These are phyloP conservation scores for Pneumocystis sp. DNA, from an alignment of 1,139 yeast species.

Conservation along the genomic window DNA sequence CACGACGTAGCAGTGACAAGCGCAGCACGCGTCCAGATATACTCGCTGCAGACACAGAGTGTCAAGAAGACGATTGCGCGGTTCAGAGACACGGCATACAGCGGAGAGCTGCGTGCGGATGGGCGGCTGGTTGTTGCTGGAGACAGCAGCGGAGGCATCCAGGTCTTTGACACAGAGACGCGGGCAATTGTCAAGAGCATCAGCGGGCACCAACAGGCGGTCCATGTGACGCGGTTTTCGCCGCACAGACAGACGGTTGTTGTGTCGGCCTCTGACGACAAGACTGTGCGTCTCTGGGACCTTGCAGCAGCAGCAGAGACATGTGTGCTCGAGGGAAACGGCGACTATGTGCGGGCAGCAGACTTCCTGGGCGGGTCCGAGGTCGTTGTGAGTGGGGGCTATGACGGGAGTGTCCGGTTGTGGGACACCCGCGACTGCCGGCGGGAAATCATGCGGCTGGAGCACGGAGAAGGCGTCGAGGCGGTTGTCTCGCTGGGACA, in stretches of 20 bases:
- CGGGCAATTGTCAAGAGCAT: constrained; percentile 65
- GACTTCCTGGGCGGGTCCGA: constrained; percentile 56
- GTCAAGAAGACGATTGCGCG: constrained; percentile 78
- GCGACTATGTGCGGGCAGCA: constrained; percentile 78
- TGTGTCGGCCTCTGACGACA: constrained; percentile 83
- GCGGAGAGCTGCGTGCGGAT: constrained; percentile 69
- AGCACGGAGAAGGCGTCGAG: constrained; percentile 72
- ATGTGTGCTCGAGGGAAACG: constrained; percentile 56
- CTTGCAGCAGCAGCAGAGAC: constrained; percentile 61
- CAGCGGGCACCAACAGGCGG: constrained; percentile 70
- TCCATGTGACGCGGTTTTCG: constrained; percentile 88
- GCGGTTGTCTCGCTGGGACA: constrained; percentile 53
- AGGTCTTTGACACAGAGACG: constrained; percentile 58
- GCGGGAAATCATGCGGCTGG: constrained; percentile 24
- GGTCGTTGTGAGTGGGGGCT: constrained; percentile 81
- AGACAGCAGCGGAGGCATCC: constrained; percentile 77
- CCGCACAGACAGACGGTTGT: constrained; percentile 57
- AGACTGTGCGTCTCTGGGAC: constrained; percentile 75
- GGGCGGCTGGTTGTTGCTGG: constrained; percentile 77
- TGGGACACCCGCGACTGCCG: constrained; percentile 55
- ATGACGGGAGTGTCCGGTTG: constrained; percentile 75
- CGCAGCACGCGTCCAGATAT: constrained; percentile 79
- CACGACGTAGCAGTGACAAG: constrained; percentile 90
- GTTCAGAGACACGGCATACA: constrained; percentile 79
- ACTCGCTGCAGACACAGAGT: constrained; percentile 83